These are phyloP conservation scores for Chenopodium album DNA, from an alignment of 148 eudicot genomes.

Conservation along the genomic window DNA sequence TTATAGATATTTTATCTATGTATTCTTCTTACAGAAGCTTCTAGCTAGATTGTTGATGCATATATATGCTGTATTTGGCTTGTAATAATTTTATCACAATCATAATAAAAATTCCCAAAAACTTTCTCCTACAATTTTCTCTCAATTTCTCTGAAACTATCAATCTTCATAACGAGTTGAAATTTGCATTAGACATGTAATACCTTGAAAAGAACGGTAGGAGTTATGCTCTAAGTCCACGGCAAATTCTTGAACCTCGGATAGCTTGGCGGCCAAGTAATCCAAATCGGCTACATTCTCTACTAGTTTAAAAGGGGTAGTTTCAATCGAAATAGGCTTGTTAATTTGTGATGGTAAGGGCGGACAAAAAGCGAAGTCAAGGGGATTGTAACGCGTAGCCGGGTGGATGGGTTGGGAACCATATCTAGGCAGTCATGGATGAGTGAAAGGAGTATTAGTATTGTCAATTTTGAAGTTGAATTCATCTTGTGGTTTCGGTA, in stretches of 20 bases:
- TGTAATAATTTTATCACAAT: no score
- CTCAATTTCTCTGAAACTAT: no score
- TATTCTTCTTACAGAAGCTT: no score
- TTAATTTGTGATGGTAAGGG: not conserved
- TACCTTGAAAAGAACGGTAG: slow-evolving; percentile 10
- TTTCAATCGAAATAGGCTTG: not conserved
- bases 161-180: not conserved
- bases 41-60: no score
- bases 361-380: not conserved
- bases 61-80: no score
- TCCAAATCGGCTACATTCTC: not conserved
- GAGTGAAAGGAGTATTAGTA: not conserved
- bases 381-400: not conserved
- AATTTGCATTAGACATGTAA: slow-evolving; percentile 18
- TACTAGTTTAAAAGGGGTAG: slow-evolving; percentile 9
- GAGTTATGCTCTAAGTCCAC: slow-evolving; percentile 20
- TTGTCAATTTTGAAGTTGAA: not conserved
- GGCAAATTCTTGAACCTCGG: not conserved
- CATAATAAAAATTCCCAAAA: no score
- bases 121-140: no score
- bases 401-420: not conserved
- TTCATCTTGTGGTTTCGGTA: not conserved
- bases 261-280: not conserved
- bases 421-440: not conserved
- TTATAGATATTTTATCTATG: no score